phyloP scores from a whole-genome alignment of 257 asterid species.

The Penstemon newberryi region DNA sequence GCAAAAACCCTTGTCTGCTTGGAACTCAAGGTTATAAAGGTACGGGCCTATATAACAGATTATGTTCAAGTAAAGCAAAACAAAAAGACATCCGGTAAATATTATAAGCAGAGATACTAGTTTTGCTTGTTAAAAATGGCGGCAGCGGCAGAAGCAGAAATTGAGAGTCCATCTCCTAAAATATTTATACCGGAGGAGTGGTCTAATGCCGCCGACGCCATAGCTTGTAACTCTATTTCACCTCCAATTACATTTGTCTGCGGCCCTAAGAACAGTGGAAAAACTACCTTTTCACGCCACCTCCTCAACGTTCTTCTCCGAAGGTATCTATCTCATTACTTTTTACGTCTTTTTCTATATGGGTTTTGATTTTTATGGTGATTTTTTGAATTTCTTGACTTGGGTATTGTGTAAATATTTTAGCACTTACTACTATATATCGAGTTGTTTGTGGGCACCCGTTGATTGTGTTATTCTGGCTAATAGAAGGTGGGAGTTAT shows the following conservation, averaged over 20 bases:
- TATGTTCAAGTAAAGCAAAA: too few relatives aligned
- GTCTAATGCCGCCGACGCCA: conserved; percentile 60
- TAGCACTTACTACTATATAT: not conserved
- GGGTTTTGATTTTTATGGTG: not conserved
- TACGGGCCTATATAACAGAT: too few relatives aligned
- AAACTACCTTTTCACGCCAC: conserved; percentile 82
- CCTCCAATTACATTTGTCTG: conserved; percentile 63
- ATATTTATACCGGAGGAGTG: conserved; percentile 71
- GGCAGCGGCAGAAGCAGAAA: conserved; percentile 32
- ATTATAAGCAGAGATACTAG: not conserved
- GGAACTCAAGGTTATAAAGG: too few relatives aligned
- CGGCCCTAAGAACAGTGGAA: conserved; percentile 91
- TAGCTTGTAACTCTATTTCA: conserved; percentile 43
- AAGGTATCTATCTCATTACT: conserved; percentile 41
- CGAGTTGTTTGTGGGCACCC: not conserved
- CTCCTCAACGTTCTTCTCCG: conserved; percentile 75
- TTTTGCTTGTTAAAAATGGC: conserved; percentile 29
- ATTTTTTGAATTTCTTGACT: not conserved
- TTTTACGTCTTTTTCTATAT: not conserved
- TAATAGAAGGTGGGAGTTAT: too few relatives aligned
- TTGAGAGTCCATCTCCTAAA: conserved; percentile 40
- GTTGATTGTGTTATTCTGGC: not conserved
- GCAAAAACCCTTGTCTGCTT: too few relatives aligned
- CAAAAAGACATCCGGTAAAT: too few relatives aligned
- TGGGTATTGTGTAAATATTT: conserved; percentile 17